Conservation (phyloP, 2,329 filamentous ascomycete genomes). For the Epichloe typhina region DNA sequence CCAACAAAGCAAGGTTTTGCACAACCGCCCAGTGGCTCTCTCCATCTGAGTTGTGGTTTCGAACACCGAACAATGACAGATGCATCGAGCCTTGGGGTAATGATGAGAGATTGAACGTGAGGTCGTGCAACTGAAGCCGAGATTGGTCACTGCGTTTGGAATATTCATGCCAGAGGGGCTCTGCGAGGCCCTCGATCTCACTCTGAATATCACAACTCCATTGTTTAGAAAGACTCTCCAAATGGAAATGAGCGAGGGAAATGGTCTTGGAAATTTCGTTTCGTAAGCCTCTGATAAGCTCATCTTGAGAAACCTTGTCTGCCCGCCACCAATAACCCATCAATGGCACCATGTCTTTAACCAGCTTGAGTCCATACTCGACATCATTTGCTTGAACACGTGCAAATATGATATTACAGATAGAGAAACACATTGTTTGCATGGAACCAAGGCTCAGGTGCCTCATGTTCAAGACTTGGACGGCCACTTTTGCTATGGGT, state of each 20-base stretch:
- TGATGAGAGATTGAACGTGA: constrained; percentile 42
- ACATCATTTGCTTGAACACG: constrained; percentile 56
- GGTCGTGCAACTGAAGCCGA: constrained; percentile 64
- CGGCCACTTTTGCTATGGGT: constrained; percentile 39
- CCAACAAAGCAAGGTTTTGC: constrained; percentile 44
- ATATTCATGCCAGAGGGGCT: constrained; percentile 69
- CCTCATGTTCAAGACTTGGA: constrained; percentile 48
- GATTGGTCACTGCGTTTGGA: constrained; percentile 55
- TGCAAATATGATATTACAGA: constrained; percentile 58
- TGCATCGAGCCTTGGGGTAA: constrained; percentile 31
- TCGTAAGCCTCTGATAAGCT: constrained; percentile 48
- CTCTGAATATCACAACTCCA: constrained; percentile 26
- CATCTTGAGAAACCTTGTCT: constrained; percentile 48
- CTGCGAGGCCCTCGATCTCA: constrained; percentile 51
- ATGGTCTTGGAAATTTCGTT: constrained; percentile 69
- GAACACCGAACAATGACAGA: constrained; percentile 38
- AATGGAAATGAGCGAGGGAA: constrained; percentile 49
- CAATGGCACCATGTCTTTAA: constrained; percentile 52
- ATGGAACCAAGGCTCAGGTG: constrained; percentile 45
- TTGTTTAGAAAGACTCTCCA: constrained; percentile 42
- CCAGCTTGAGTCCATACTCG: constrained; percentile 44
- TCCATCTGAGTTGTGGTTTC: constrained; percentile 36
- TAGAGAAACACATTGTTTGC: constrained; percentile 61
- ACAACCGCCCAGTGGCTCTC: constrained; percentile 49
- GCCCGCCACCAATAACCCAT: constrained; percentile 66